phyloP scores from a whole-genome alignment of 768 basidiomycete species.

The Tephrocybe rancida region DNA sequence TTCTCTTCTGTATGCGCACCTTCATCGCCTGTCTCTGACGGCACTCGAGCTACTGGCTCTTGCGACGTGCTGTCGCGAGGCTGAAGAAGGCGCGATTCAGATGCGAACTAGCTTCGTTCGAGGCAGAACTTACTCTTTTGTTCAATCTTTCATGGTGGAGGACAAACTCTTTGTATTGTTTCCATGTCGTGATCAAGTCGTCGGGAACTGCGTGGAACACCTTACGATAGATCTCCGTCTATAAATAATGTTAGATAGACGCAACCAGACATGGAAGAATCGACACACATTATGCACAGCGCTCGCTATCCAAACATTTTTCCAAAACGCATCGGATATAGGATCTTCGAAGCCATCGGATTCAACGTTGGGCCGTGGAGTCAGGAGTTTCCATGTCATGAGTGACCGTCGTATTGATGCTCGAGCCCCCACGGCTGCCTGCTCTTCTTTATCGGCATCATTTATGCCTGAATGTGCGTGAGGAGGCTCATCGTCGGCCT shows the following conservation, averaged over 20 bases:
- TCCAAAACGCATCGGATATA: conserved; percentile 86
- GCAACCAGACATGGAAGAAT: conserved; percentile 4
- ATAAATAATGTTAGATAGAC: conserved; percentile 6
- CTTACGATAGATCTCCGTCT: conserved; percentile 96
- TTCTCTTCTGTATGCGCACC: conserved; percentile 28
- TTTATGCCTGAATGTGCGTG: conserved; percentile 44
- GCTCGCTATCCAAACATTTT: conserved; percentile 83
- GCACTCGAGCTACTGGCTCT: conserved; percentile 54
- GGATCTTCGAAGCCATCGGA: conserved; percentile 88
- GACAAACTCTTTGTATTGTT: conserved; percentile 88
- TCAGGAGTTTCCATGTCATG: conserved; percentile 63
- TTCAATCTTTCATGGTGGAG: conserved; percentile 73
- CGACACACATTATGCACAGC: conserved; percentile 84
- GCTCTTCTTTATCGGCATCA: conserved; percentile 51
- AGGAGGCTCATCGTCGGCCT: conserved; percentile 48
- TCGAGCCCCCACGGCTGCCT: conserved; percentile 48
- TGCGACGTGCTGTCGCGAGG: conserved; percentile 39
- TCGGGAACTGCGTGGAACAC: conserved; percentile 95
- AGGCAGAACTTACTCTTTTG: conserved; percentile 52
- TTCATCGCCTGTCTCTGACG: conserved; percentile 58
- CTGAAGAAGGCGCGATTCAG: conserved; percentile 30
- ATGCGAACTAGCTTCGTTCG: not conserved
- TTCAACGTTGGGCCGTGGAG: conserved; percentile 70
- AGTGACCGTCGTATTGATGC: conserved; percentile 57
- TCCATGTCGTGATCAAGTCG: conserved; percentile 93